Evolutionary conservation across 768 basidiomycete species (phyloP), one percentile per base, ranked within the genome.

Genomic region (Termitomyces sp.): DNA sequence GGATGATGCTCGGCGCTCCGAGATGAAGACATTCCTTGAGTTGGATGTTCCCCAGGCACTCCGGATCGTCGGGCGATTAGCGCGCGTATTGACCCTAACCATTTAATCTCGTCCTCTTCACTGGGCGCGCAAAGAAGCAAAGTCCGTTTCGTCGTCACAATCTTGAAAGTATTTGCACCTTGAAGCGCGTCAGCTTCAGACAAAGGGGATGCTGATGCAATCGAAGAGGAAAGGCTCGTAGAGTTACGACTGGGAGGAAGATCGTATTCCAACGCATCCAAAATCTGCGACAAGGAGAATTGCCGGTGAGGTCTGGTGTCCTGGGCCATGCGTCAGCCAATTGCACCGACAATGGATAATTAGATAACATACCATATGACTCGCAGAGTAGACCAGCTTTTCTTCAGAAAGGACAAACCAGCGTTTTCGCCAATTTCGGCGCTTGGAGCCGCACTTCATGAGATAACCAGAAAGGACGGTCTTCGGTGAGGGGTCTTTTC

Each of bases 81-180:
- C 59, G 94, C 94, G 52, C 94, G 87, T 40, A 98, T 84, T 10
- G 96, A 94, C 52, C 94, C 94, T 48, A 99, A 77, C 97, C 97
- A 99, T 71, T 90, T 92, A 70, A 98, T 95, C 74, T 98, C 97
- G 65, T 98, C 96, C 65, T 98, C 97, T 71, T 99, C 97, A 57
- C 82, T 88, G 16, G 97, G 96, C 7, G 97, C 97, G 65, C 94
- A 97, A 26, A 98, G 77, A 54, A 96, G 71, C 58, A 94, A 75
- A 18, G 91, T 89, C 59, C 93, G 84, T 71, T 96, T 94, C 54
- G 96, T 94, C 38, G 94, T 97, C 63, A 98, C 88, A 55, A 98
- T 88, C 74, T 97, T 94, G 85, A 99, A 98, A 52, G 91, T 92
- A 68, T 87, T 81, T 10, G 72, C 70, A 24, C 73, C 71, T 52